Evolutionary conservation across 2,329 filamentous ascomycete species (phyloP).

Genomic region (Pseudogymnoascus sp.): DNA sequence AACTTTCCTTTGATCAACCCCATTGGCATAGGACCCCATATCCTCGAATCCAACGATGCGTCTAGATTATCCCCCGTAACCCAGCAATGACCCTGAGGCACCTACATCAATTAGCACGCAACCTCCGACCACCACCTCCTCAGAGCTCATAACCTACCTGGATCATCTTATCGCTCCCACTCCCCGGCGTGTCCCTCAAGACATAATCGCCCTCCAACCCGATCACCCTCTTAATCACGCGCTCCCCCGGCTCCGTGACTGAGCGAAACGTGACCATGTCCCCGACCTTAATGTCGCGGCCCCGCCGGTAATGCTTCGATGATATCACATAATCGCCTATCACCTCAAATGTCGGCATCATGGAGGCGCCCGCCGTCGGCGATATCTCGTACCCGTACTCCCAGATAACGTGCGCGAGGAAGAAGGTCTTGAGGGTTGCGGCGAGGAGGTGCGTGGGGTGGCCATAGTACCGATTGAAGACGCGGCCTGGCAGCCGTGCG

Average conservation of each 20-base stretch:
- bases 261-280: constrained; percentile 76
- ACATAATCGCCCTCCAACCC: constrained; percentile 56
- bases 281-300: constrained; percentile 63
- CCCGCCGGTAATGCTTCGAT: constrained; percentile 59
- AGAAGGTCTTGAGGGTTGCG: constrained; percentile 40
- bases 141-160: constrained; percentile 36
- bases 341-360: constrained; percentile 76
- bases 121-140: not conserved
- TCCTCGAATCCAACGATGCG: constrained; percentile 76
- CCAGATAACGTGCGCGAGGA: constrained; percentile 43
- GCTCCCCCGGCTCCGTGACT: constrained; percentile 53
- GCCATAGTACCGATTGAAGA: constrained; percentile 15
- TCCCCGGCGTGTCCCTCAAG: constrained; percentile 52
- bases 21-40: constrained; percentile 79
- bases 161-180: constrained; percentile 43
- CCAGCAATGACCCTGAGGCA: constrained; percentile 89
- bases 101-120: constrained; percentile 40
- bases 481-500: not conserved
- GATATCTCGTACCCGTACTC: constrained; percentile 57
- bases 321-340: constrained; percentile 62
- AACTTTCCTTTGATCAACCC: constrained; percentile 80
- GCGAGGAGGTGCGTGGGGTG: constrained; percentile 33
- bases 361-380: constrained; percentile 64
- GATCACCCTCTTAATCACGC: constrained; percentile 61
- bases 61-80: constrained; percentile 80